Percentiles rank a stretch among this genome's conserved stretches.
Conservation (phyloP, 75 land plant species). For the Isoetes taiwanensis region DNA sequence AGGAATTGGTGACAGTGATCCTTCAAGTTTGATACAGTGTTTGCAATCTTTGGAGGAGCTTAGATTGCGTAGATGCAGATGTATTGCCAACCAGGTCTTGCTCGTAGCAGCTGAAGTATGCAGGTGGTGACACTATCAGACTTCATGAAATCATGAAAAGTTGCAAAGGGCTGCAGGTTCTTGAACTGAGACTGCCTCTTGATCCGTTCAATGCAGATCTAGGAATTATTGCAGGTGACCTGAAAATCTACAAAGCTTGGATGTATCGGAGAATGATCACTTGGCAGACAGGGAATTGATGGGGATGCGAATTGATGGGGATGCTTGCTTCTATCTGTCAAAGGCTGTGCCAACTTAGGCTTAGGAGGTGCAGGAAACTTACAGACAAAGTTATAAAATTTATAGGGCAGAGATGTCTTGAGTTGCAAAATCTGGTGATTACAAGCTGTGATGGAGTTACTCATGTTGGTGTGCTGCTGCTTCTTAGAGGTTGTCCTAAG, state of each 20-base stretch:
- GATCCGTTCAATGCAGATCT: constrained; percentile 55
- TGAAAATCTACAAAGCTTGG: constrained; percentile 28
- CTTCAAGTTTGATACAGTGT: constrained; percentile 11
- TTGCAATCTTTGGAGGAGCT: constrained; percentile 23
- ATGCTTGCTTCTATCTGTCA: constrained; percentile 41
- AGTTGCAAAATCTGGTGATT: constrained; percentile 32
- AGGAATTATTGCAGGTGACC: constrained; percentile 26
- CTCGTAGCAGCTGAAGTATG: constrained; percentile 35
- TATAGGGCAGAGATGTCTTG: constrained; percentile 25
- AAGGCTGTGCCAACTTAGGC: constrained; percentile 27
- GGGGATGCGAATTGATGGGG: too few species aligned
- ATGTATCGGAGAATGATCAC: constrained; percentile 57
- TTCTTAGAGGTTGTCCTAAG: constrained; percentile 17
- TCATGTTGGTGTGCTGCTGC: constrained; percentile 19
- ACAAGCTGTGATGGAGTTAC: constrained; percentile 32
- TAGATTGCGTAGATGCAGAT: constrained; percentile 40
- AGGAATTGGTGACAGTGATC: constrained; percentile 21
- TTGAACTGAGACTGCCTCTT: constrained; percentile 63
- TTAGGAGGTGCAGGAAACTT: constrained; percentile 39
- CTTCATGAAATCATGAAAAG: constrained; percentile 24
- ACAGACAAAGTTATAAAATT: constrained; percentile 24
- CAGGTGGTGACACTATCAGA: constrained; percentile 46
- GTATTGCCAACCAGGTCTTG: constrained; percentile 38
- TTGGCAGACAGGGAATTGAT: constrained; percentile 47
- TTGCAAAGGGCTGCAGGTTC: constrained; percentile 17